Conservation (phyloP, 129 eudicot species). For the Kitagawia praeruptora region DNA sequence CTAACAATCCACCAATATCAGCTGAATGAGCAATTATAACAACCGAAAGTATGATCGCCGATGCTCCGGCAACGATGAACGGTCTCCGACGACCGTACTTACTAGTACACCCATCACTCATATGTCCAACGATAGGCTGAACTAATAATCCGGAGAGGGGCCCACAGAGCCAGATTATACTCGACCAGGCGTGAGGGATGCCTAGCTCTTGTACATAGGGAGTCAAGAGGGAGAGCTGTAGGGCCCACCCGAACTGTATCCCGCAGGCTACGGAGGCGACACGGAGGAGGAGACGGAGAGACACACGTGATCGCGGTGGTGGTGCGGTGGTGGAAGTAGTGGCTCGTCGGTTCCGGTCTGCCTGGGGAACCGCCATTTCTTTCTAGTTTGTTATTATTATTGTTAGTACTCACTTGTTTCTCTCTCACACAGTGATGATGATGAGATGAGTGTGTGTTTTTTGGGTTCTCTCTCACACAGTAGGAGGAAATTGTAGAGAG, state of each 20-base stretch:
- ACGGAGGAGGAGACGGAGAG: slow-evolving; percentile 49
- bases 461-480: neutral
- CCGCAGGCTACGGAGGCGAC: slow-evolving; percentile 94
- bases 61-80: slow-evolving; percentile 63
- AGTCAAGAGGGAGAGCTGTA: slow-evolving; percentile 73
- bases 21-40: slow-evolving; percentile 67
- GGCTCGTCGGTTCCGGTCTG: slow-evolving; percentile 21
- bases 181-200: slow-evolving; percentile 88
- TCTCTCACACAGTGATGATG: neutral
- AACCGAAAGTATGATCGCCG: slow-evolving; percentile 50
- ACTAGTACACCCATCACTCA: slow-evolving; percentile 81
- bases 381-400: neutral
- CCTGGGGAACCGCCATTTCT: slow-evolving; percentile 39
- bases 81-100: slow-evolving; percentile 82
- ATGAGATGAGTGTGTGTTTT: neutral
- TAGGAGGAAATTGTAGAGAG: neutral
- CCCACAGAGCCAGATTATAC: slow-evolving; percentile 93
- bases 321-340: neutral
- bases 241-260: slow-evolving; percentile 97
- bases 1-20: slow-evolving; percentile 69
- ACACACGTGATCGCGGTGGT: slow-evolving; percentile 26
- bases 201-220: slow-evolving; percentile 94
- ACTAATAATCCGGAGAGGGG: slow-evolving; percentile 88
- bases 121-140: slow-evolving; percentile 81
- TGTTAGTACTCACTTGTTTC: neutral